Base-by-base conservation (phyloP, 768 basidiomycete genomes). In the Trametes cinnabarina region DNA sequence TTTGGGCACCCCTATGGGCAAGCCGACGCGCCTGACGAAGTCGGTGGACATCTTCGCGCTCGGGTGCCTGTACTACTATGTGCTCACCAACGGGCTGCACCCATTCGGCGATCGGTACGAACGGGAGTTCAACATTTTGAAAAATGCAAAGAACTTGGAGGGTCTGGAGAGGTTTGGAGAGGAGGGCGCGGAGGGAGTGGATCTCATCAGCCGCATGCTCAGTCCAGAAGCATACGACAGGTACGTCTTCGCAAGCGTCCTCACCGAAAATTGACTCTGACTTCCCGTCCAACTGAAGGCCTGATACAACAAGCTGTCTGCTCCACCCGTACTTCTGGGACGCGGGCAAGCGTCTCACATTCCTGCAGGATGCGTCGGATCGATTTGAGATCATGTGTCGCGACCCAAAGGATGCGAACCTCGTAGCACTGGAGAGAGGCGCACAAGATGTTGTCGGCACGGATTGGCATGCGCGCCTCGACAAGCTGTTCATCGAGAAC, bases 271-370 rank as follows among this genome's bases (percentile, higher is more conserved):
- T 39, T 23, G 17, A 47, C 37, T 12, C 55, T 64, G 49, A 42
- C 47, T 60, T 14, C 64, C 46, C 37, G 35, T 8, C 23, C 20
- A 35, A 52, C 23, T 34, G 11, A 66, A 93, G 96, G 67, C 97
- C 95, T 1, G 88, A 94, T 63, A 96, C 95, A 7, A 84, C 82
- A 12, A 84, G 83, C n/a, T 90, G 89, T 71, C 79, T 98, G 19
- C 75, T 90, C 20, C 96, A 98, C 74, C 97, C 97, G 0, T 96
- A 91, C 79, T 99, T 98, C 78, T 99, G 97, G 97, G 87, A 94
- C 53, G 76, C 94, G 0, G 87, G 81, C 8, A 85, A 89, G 55
- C 82, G 96, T 40, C 76, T 99, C 4, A 85, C 82, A 49, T 99
- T 99, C 80, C 77, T 99, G n/a, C 95, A 96, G 72, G 97, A 98